phyloP scores from a whole-genome alignment of 805 yeast species.

The Vanderwaltozyma tropicalis region DNA sequence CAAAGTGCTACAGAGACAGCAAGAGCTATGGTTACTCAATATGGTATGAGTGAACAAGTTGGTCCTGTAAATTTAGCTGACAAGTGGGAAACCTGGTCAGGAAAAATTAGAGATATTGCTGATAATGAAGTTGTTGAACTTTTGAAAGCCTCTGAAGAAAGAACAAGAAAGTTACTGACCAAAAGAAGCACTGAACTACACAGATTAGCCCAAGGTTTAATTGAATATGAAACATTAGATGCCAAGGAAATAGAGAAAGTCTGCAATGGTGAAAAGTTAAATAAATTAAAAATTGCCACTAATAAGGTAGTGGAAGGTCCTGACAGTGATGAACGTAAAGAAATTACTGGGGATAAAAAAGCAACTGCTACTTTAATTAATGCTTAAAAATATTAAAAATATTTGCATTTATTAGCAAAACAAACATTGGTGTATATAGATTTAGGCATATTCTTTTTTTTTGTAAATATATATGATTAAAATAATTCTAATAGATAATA shows the following conservation, averaged over 20 bases:
- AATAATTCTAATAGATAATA: too few relatives aligned
- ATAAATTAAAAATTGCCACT: constrained; percentile 56
- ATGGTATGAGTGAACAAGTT: constrained; percentile 89
- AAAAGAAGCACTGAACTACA: constrained; percentile 61
- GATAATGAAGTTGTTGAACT: constrained; percentile 82
- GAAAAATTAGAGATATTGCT: constrained; percentile 76
- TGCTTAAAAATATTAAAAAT: constrained; percentile 8
- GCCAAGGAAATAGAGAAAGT: constrained; percentile 83
- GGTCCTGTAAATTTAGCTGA: constrained; percentile 89
- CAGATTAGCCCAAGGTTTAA: constrained; percentile 82
- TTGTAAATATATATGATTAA: not conserved
- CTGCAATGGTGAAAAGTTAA: constrained; percentile 67
- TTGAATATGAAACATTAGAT: constrained; percentile 91
- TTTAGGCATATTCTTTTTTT: not conserved
- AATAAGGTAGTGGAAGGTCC: constrained; percentile 64
- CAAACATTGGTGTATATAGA: not conserved
- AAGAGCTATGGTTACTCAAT: constrained; percentile 91
- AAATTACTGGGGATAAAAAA: constrained; percentile 23
- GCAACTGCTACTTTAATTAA: constrained; percentile 25
- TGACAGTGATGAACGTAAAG: constrained; percentile 36
- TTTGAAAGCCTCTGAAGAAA: constrained; percentile 62
- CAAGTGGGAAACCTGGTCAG: constrained; percentile 93
- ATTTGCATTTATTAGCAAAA: not conserved
- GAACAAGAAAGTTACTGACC: constrained; percentile 60
- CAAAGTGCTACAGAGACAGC: constrained; percentile 86